Base-by-base conservation (phyloP, 2,329 filamentous ascomycete genomes). In the Fusarium guadeloupense region DNA sequence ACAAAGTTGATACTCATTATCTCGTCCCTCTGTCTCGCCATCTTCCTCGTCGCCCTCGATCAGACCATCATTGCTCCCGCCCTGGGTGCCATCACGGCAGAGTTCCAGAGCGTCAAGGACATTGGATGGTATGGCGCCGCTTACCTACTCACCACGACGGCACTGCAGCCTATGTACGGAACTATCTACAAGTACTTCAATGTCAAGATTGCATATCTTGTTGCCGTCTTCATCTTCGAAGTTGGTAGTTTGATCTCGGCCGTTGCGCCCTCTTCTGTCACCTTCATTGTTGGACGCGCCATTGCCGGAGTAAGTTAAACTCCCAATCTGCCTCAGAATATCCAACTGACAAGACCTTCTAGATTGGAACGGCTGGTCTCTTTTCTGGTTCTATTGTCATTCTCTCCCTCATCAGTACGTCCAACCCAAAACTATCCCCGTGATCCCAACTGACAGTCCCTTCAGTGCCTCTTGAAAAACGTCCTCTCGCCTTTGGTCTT, bases 41-140 rank as follows among this genome's bases (percentile, higher is more conserved):
- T 82, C 53, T 82, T 83, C 68, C 75, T 83, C 33, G 79, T 83
- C 38, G 80, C 81, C 4, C 74, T 83, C 10, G 80, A 83, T 59
- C 80, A 82, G 71, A 83, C 81, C 40, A 83, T 82, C 57, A 81
- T 83, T 57, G 80, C 80, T 6, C 81, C 82, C 13, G 82, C 82
- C 2, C 75, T 84, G 16, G 80, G 81, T 17, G 79, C 81, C 66
- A 85, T 84, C 61, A 83, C 81, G 0, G 71, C 72, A 1, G 71
- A 81, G 41, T 83, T 78, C 45, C 54, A 66, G 37, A 79, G 76
- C 42, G 75, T 80, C 30, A 76, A 77, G 61, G 81, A 83, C 50
- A 81, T 83, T 59, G 75, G 83, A 57, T 87, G 80, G 80, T 83
- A 83, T 69, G 81, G 80, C 59, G 76, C 80, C 10, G 61, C 79